Evolutionary conservation across 2,329 filamentous ascomycete species (phyloP), one percentile per base, ranked within the genome.

Genomic region (Trichoderma asperellum): DNA sequence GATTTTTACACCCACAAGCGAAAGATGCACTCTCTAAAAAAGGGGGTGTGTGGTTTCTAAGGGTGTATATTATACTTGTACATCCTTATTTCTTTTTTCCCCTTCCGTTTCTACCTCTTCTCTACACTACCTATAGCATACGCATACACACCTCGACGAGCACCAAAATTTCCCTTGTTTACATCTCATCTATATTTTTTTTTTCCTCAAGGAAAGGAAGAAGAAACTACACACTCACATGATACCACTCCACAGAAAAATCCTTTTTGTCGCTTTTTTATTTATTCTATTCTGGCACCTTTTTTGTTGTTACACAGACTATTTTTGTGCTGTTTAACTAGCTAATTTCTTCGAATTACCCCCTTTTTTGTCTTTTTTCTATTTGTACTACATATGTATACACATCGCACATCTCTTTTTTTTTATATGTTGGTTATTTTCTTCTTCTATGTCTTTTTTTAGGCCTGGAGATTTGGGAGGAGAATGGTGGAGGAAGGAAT

Each of bases 221-320:
- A 43, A 43, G 18, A n/a, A 10, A 16, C 8, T 35, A 43, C 40
- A 43, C 40, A 57, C 57, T 60, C 18, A 64, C 61, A 64, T 64
- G 61, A 64, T 64, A 64, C 61, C 61, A 64, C 55, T 35, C 40
- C 47, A 63, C 18, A 49, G 21, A 24, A 49, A 49, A 49, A 49
- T 24, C 47, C 47, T 24, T 49, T 53, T 55, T 27, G 14, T 55
- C 52, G 24, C 11, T 18, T 18, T 55, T 55, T 55, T 53, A 3
- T 16, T 29, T 43, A 2, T 8, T 53, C 6, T 29, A 14, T 6
- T 29, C n/a, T 11, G n/a, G 6, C 40, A n/a, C 2, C 14, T 53
- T 53, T 29, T 29, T 27, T 53, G 18, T 29, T 49, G 47, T n/a
- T 49, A 21, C 47, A 49, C 40, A 12, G 24, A 24, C n/a, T 55